Evolutionary conservation across 305 asterid genomes (phyloP), one percentile per base, ranked within the genome.

Genomic region (Fraxinus greggii): DNA sequence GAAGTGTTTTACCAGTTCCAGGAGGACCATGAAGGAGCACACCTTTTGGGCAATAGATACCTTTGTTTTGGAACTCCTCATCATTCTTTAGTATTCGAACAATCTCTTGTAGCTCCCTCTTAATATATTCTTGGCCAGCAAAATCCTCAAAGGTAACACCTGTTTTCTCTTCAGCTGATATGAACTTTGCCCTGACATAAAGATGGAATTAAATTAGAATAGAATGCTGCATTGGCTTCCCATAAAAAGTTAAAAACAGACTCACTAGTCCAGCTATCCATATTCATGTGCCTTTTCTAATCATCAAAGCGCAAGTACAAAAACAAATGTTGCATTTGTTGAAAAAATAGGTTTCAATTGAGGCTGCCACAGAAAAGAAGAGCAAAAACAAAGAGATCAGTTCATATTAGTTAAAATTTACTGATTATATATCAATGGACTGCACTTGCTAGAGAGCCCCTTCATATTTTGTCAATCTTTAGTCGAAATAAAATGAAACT

Each of bases 11-110:
- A 84, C 99, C 99, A 86, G 99, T 96, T 82, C 99, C 99, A 78
- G 99, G 99, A 83, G 99, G 99, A 76, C 99, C 99, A 85, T 96
- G 97, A 76, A 96, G 97, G 54, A 96, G 99, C 87, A 96, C 99
- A 63, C 99, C 99, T 90, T 93, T 96, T 61, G 99, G 99, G 89
- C 99, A 96, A 83, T 96, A 96, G 82, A 96, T 96, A 72, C 99
- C 99, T 88, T 92, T 94, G 81, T 90, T 89, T 89, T 92, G 98
- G 85, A 88, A 96, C 86, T 93, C 98, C 87, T 93, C 99, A 28
- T 94, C 98, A 83, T 94, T 93, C 89, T 93, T 96, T 67, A 96
- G 87, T 83, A 96, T 96, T 17, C 93, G 85, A 72, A 96, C 99
- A 83, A 96, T 92, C 93, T 96, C 99, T 86, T 94, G 98, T 75